Base-by-base conservation (phyloP, 495 filamentous ascomycete species). In the Staphylotrichum longicolle region DNA sequence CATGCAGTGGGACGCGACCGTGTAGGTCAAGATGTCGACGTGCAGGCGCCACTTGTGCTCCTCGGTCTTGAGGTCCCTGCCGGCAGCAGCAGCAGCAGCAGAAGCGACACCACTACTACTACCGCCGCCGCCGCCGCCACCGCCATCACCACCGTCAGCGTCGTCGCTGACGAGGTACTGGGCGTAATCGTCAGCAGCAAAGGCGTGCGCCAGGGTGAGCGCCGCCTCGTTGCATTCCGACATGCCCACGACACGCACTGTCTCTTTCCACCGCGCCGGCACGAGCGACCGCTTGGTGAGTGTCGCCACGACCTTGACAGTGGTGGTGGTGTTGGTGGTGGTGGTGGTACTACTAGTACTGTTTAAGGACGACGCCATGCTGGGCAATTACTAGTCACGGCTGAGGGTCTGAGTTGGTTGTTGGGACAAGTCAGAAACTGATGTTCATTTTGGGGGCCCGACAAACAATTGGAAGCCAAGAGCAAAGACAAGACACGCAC, bases 21-120 rank as follows among this genome's bases (percentile, higher is more conserved):
- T 78, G 74, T 90, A 90, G 53, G 86, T 83, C 69, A 91, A 80
- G 62, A 91, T 89, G 64, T 85, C 79, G 50, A 87, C 76, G 69
- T 93, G 90, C 40, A 93, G 79, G 64, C 83, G 80, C 85, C 87
- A 92, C 68, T 87, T 88, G 69, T 84, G 72, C 66, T 88, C 82
- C 63, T 61, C 48, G 37, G 82, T 30, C 9, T 40, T 34, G 3
- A 57, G 46, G 20, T 37, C 37, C 7, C 14, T 35, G 35, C 14
- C 20, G 20, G 20, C 20, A 27, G 20, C 20, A 27, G 20, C 20
- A 27, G 20, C 20, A 27, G 20, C 20, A 27, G 20, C 1, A 27
- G 20, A n/a, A 34, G 20, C 20, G 2, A 27, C 20, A 27, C 20
- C 20, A 27, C 20, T 27, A 27, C 20, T 27, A 27, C 20, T 27